Percentiles rank a stretch among this genome's conserved stretches.
Conservation (phyloP, 768 basidiomycete genomes). For the Mycena sanguinolenta region DNA sequence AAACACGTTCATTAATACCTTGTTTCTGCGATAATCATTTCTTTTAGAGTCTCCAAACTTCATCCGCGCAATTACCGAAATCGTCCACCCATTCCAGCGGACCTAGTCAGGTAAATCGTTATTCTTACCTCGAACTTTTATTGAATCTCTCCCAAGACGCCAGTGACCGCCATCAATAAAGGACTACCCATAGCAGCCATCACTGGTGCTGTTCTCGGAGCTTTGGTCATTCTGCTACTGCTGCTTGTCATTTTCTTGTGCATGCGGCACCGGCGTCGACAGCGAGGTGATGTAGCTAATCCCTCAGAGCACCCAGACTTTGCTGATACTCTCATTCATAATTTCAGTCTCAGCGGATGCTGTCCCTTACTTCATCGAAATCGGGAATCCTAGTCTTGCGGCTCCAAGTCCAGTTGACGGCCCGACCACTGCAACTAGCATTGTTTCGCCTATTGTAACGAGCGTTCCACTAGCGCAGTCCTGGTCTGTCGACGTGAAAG, state of each 20-base stretch:
- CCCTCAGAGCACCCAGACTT: too few species aligned
- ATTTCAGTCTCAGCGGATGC: background rate
- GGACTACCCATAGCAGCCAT: slow-evolving; percentile 25
- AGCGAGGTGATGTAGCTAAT: background rate
- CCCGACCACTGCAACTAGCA: too few species aligned
- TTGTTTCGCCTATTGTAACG: too few species aligned
- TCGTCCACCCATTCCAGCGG: too few species aligned
- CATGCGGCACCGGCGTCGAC: background rate
- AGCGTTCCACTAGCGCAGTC: background rate
- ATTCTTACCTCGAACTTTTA: too few species aligned
- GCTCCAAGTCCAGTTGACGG: too few species aligned
- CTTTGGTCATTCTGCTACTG: background rate
- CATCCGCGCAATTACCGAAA: too few species aligned
- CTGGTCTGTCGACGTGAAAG: background rate
- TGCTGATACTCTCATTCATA: background rate
- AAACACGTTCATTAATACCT: too few species aligned
- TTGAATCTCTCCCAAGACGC: background rate
- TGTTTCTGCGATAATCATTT: too few species aligned
- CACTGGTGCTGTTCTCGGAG: slow-evolving; percentile 27
- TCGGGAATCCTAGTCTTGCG: background rate
- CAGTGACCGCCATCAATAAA: background rate
- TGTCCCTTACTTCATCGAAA: background rate
- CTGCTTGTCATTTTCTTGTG: slow-evolving; percentile 18
- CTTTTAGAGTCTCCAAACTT: too few species aligned
- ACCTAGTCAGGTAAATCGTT: too few species aligned